phyloP scores from a whole-genome alignment of 495 filamentous ascomycete species.

The Friedmanniomyces endolithicus region DNA sequence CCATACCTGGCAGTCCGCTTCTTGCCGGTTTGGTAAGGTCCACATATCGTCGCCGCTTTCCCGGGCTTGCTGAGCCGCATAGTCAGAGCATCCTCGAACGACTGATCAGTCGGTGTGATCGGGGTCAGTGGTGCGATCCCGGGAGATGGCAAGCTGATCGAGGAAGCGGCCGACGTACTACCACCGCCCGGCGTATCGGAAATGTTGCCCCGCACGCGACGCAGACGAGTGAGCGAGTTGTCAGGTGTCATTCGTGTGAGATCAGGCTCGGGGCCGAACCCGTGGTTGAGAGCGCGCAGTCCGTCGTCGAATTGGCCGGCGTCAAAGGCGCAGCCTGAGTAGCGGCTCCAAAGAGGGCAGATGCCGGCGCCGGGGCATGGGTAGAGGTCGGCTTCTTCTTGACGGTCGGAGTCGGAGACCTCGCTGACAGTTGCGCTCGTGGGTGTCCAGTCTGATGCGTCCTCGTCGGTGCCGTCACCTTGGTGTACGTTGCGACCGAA shows the following conservation, averaged over 20 bases:
- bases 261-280: conserved; percentile 13
- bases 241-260: conserved; percentile 6
- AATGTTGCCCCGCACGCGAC: background rate
- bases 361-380: conserved; percentile 15
- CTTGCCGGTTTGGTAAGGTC: background rate
- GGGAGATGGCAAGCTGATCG: conserved; percentile 12
- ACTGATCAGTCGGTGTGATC: background rate
- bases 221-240: background rate
- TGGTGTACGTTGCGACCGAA: background rate
- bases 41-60: conserved; percentile 11
- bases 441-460: conserved; percentile 15
- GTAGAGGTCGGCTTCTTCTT: conserved; percentile 1
- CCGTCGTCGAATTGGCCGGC: conserved; percentile 10
- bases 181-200: conserved; percentile 7
- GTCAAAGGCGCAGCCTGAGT: conserved; percentile 14
- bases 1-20: background rate
- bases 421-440: conserved; percentile 10
- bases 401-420: background rate
- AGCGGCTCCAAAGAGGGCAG: conserved; percentile 8
- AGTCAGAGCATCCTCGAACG: conserved; percentile 5
- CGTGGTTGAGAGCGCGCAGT: conserved; percentile 15
- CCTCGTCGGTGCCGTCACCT: conserved; percentile 6
- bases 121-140: conserved; percentile 12
- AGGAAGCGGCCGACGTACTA: conserved; percentile 13
- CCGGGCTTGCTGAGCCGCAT: background rate